A percentile compares a stretch with the other conserved stretches of the same genome.
Evolutionary conservation across 805 yeast species (phyloP).

Genomic region (Candida andamanensis): DNA sequence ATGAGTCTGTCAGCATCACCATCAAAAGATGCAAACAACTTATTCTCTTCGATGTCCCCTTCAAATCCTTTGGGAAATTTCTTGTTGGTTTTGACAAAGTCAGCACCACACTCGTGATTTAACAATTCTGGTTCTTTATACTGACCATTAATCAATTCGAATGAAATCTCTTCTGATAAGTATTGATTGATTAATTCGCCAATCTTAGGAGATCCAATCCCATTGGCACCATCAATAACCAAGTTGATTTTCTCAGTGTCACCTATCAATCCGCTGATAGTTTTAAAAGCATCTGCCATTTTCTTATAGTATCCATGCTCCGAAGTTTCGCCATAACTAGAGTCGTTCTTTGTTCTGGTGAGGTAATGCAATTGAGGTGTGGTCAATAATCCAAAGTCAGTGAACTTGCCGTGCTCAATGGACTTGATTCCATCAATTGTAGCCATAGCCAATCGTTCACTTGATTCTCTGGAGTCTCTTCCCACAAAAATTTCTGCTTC

Average conservation of each 20-base stretch:
- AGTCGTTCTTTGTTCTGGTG: slow-evolving; percentile 68
- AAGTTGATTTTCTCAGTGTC: slow-evolving; percentile 34
- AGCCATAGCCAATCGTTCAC: slow-evolving; percentile 57
- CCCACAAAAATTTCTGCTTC: slow-evolving; percentile 60
- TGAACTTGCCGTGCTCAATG: slow-evolving; percentile 35
- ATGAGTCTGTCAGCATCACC: slow-evolving; percentile 97
- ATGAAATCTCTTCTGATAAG: slow-evolving; percentile 37
- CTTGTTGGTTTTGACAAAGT: slow-evolving; percentile 88
- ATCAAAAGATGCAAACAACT: slow-evolving; percentile 79
- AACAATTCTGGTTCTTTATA: slow-evolving; percentile 51
- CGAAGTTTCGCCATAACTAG: slow-evolving; percentile 53
- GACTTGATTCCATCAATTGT: slow-evolving; percentile 58
- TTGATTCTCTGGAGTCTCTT: slow-evolving; percentile 84
- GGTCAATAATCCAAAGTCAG: slow-evolving; percentile 68
- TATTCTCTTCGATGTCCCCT: slow-evolving; percentile 15
- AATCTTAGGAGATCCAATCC: slow-evolving; percentile 87
- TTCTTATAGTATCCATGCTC: slow-evolving; percentile 70
- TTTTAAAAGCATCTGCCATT: slow-evolving; percentile 48
- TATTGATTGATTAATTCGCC: slow-evolving; percentile 40
- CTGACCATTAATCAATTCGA: slow-evolving; percentile 48
- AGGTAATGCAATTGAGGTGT: slow-evolving; percentile 94
- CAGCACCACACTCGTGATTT: slow-evolving; percentile 89
- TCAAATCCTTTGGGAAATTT: slow-evolving; percentile 58
- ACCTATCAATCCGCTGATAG: slow-evolving; percentile 30
- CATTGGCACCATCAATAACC: slow-evolving; percentile 89